Conservation (phyloP, 352 stramenopile species). For the Phytopythium kandeliae region DNA sequence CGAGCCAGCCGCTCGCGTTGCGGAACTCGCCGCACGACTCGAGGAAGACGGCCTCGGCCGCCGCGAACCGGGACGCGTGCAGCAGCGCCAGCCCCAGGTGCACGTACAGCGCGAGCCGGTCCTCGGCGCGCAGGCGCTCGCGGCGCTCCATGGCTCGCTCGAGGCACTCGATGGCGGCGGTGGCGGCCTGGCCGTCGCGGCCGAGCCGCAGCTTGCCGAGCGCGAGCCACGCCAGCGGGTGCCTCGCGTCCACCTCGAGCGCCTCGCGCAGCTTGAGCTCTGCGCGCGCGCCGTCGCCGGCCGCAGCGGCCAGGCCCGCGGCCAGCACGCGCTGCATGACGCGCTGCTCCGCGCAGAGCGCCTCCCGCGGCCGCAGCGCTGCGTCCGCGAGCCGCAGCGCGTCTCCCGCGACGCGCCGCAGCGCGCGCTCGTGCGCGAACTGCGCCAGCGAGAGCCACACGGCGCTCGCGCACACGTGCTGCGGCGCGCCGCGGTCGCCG, state of each 20-base stretch:
- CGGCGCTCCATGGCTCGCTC: slow-evolving; percentile 35
- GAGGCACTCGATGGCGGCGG: slow-evolving; percentile 46
- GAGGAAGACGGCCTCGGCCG: slow-evolving; percentile 51
- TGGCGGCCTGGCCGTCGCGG: slow-evolving; percentile 29
- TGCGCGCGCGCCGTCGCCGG: slow-evolving; percentile 17
- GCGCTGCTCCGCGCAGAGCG: slow-evolving; percentile 37
- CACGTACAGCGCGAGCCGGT: slow-evolving; percentile 42
- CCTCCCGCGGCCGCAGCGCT: slow-evolving; percentile 25
- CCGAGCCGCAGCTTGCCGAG: slow-evolving; percentile 41
- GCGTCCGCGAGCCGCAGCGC: slow-evolving; percentile 34
- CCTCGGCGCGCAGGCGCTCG: slow-evolving; percentile 15
- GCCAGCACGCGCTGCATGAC: slow-evolving; percentile 43
- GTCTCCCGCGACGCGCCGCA: slow-evolving; percentile 26
- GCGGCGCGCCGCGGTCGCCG: slow-evolving; percentile 8
- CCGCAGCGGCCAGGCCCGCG: slow-evolving; percentile 30
- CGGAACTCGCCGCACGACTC: slow-evolving; percentile 50
- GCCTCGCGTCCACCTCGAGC: slow-evolving; percentile 44
- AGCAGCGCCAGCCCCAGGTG: slow-evolving; percentile 57
- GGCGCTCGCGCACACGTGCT: slow-evolving; percentile 22
- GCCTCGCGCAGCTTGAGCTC: slow-evolving; percentile 43
- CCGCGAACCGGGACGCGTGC: slow-evolving; percentile 54
- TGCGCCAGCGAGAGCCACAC: slow-evolving; percentile 61
- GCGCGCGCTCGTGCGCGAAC: slow-evolving; percentile 32
- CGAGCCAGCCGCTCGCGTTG: slow-evolving; percentile 71
- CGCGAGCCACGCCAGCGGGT: slow-evolving; percentile 53